A percentile compares a stretch with the other conserved stretches of the same genome.
phyloP scores from a whole-genome alignment of 345 rosid species.

The Camelina laxa region DNA sequence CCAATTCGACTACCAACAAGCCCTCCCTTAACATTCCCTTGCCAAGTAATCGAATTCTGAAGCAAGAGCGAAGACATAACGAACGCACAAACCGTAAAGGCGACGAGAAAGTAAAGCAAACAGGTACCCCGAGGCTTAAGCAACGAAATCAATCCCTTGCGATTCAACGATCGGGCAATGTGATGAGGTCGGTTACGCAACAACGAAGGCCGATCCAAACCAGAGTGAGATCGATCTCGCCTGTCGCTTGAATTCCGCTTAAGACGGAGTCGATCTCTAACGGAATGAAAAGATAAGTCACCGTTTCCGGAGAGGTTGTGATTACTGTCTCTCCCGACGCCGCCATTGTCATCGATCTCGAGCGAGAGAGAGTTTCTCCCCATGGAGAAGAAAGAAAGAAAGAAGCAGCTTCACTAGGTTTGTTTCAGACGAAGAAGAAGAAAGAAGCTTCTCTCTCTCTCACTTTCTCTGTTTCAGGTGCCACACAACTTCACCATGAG shows the following conservation, averaged over 20 bases:
- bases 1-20: conserved; percentile 51
- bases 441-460: too few species aligned
- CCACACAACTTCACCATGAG: conserved; percentile 43
- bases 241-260: conserved; percentile 56
- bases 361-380: conserved; percentile 51
- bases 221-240: conserved; percentile 50
- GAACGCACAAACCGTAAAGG: conserved; percentile 69
- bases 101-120: conserved; percentile 62
- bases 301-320: conserved; percentile 33
- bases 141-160: conserved; percentile 60
- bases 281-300: conserved; percentile 50
- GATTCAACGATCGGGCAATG: conserved; percentile 49
- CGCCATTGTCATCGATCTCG: conserved; percentile 53
- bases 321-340: conserved; percentile 39
- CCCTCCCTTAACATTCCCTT: conserved; percentile 53
- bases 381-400: conserved; percentile 45
- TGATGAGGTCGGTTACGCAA: conserved; percentile 49
- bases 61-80: conserved; percentile 73
- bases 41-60: conserved; percentile 80
- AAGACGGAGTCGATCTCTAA: conserved; percentile 71
- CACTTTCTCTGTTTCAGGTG: conserved; percentile 33
- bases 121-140: conserved; percentile 66
- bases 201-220: conserved; percentile 51
- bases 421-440: background rate
- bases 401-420: conserved; percentile 4